Evolutionary conservation across 441 rosid genomes (phyloP), one percentile per base, ranked within the genome.

Genomic region (Aleurites moluccanus): DNA sequence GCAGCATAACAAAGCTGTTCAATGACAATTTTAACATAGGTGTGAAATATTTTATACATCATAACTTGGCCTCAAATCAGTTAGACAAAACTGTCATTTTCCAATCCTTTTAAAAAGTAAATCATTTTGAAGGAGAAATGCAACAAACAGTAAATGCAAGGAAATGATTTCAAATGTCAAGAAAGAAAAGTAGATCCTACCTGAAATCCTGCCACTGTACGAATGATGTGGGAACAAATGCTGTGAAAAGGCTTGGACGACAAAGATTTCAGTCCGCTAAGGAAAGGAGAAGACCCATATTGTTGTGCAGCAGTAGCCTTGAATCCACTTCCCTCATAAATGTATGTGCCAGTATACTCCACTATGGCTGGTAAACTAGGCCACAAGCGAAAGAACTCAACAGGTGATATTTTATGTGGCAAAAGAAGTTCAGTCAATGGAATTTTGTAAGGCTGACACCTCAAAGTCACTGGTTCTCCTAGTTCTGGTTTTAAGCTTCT

Each of bases 281-380:
- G 85, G 85, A 93, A 93, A 49, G 99, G 99, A 78, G 99, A 93
- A 75, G 98, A 87, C 1, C 97, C 99, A 78, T 93, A 92, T 77
- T 96, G 97, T 80, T 93, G 99, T 28, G 99, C 99, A 72, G 99
- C 99, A 49, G 97, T 96, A 56, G 99, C 99, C 86, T 85, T 90
- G 91, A 96, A 92, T 79, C 99, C 98, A 74, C 99, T 96, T 75
- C 99, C 98, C 83, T 96, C 98, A 44, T 96, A 96, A 40, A 79
- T 81, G 73, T 92, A 96, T 42, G 97, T 91, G 69, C 98, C 99
- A 67, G 98, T 87, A 77, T 83, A 86, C 83, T 96, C 98, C 63
- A 90, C 93, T 75, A 92, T 83, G 57, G 98, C 97, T 9, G 98
- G 98, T 80, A 96, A 90, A 84, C 98, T 92, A 75, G 99, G 98